Conservation (phyloP, 2,329 filamentous ascomycete species). For the Botrytis fabae region DNA sequence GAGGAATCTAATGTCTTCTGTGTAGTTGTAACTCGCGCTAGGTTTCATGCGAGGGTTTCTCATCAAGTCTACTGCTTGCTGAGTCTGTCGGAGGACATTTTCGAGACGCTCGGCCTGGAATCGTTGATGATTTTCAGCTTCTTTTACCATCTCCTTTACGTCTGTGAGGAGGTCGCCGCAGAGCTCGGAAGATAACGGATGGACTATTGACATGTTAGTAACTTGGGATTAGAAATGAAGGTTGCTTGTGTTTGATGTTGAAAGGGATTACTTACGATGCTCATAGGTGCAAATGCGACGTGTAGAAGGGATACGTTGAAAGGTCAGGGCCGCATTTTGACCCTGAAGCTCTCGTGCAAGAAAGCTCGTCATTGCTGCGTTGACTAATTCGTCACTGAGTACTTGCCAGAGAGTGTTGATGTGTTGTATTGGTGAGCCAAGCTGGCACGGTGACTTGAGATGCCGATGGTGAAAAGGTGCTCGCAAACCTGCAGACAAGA, state of each 20-base stretch:
- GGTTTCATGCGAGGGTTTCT: not conserved
- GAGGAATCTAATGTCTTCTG: not conserved
- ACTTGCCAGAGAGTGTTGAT: not conserved
- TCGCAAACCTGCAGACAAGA: not conserved
- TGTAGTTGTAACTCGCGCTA: not conserved
- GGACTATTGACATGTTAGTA: not conserved
- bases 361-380: not conserved
- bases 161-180: not conserved
- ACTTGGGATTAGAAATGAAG: not conserved
- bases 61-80: not conserved
- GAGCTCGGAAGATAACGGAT: not conserved
- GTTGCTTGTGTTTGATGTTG: not conserved
- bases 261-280: not conserved
- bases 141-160: not conserved
- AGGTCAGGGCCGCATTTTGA: accelerated
- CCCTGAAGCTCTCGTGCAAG: not conserved
- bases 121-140: not conserved
- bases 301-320: not conserved
- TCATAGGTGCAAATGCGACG: not conserved
- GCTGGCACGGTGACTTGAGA: not conserved
- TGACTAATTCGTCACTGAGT: not conserved
- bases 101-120: not conserved
- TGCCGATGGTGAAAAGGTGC: not conserved
- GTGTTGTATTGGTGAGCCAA: no score
- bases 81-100: not conserved